Conservation (phyloP, 2,329 filamentous ascomycete species). For the Paracoccidioides lutzii region DNA sequence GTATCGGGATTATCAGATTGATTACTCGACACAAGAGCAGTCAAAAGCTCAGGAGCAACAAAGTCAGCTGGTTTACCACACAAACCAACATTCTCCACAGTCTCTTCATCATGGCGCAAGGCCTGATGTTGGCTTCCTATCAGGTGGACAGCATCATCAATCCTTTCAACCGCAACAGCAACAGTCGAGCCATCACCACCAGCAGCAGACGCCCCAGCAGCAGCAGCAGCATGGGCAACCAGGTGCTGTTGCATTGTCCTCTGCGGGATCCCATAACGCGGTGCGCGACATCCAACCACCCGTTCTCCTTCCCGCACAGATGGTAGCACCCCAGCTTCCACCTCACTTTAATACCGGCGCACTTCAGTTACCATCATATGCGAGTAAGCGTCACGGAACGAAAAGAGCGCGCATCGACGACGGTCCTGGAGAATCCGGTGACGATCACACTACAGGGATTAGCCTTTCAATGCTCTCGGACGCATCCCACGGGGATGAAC, state of each 20-base stretch:
- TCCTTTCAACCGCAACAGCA: constrained; percentile 29
- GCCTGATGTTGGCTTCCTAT: constrained; percentile 21
- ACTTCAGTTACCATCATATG: constrained; percentile 20
- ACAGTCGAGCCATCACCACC: constrained; percentile 21
- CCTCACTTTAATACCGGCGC: constrained; percentile 23
- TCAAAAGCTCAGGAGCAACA: constrained; percentile 53
- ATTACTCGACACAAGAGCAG: constrained; percentile 56
- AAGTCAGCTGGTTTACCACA: constrained; percentile 51
- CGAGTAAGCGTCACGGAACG: constrained; percentile 18
- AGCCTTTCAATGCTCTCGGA: constrained; percentile 24
- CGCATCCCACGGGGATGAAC: constrained; percentile 18
- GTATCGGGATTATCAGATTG: constrained; percentile 66
- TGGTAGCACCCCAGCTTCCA: constrained; percentile 23
- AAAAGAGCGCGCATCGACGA: constrained; percentile 25
- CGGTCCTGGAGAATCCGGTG: constrained; percentile 16
- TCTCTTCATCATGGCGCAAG: constrained; percentile 23
- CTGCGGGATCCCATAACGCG: constrained; percentile 18
- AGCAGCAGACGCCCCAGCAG: constrained; percentile 21
- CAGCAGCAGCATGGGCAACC: constrained; percentile 15
- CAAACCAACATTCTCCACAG: constrained; percentile 29
- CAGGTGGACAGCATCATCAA: constrained; percentile 21
- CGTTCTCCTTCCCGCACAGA: constrained; percentile 22
- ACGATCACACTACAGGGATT: constrained; percentile 18
- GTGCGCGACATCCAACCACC: constrained; percentile 23
- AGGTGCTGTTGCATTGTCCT: constrained; percentile 20